Evolutionary conservation across 2,329 filamentous ascomycete species (phyloP), one percentile per base, ranked within the genome.

Genomic region (Drechslerella stenobrocha): DNA sequence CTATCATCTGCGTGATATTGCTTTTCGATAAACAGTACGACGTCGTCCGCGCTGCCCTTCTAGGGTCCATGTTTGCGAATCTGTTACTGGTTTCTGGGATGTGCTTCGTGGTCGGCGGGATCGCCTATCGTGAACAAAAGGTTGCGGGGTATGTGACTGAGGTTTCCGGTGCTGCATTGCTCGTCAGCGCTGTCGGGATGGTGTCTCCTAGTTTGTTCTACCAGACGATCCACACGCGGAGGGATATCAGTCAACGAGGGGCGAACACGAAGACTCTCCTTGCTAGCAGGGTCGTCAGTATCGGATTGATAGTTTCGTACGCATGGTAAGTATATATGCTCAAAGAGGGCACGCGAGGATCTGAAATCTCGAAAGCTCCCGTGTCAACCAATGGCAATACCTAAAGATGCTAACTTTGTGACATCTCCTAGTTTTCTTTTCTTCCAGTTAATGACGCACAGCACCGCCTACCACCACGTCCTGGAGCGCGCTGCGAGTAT

Each of bases 31-130:
- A 79, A 44, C 76, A 79, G 75, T 85, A 86, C 69, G 80, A 82
- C 15, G 87, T 93, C 72, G 89, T 95, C 72, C 84, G 89, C 74
- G 88, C 88, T 52, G 89, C 90, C 22, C 91, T 95, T 57, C 78
- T 95, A 0, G 89, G 90, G 34, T 92, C 88, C 0, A 87, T 95
- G 45, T 76, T 95, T 40, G 89, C 90, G 8, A 95, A 90, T 30
- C 82, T 93, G 77, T 77, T 95, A 42, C 80, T 95, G 0, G 93
- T 89, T 72, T 77, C 93, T 20, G 90, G 90, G 0, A 74, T 86
- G 50, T 93, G 89, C 75, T 95, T 95, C 78, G 83, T 92, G 69
- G 82, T 84, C 23, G 88, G 88, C 37, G 89, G 90, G 8, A 71
- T 92, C 30, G 63, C 63, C 37, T 66, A 52, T 26, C 50, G 52